phyloP scores from a whole-genome alignment of 1,284 basidiomycete genomes.

The Phylloboletellus chloephorus region DNA sequence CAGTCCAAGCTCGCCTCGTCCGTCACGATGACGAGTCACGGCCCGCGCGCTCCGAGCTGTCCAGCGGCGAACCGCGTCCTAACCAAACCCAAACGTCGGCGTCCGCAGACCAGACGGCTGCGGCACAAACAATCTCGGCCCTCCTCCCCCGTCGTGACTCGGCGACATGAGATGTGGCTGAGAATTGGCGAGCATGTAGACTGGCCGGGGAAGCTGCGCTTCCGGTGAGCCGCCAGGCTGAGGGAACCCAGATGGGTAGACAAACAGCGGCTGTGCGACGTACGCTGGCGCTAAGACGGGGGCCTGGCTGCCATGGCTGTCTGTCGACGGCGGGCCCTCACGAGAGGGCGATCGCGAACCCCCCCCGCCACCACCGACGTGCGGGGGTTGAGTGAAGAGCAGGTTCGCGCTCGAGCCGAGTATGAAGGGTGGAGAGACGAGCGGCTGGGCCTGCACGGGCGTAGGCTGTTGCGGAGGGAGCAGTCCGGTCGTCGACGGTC shows the following conservation, averaged over 20 bases:
- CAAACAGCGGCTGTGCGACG: constrained; percentile 31
- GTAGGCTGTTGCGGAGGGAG: constrained; percentile 19
- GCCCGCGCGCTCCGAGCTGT: too few relatives aligned
- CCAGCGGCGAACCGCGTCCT: too few relatives aligned
- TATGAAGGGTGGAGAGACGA: constrained; percentile 26
- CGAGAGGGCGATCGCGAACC: constrained; percentile 28
- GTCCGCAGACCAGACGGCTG: constrained; percentile 27
- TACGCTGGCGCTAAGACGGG: constrained; percentile 29
- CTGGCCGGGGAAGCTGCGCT: constrained; percentile 22
- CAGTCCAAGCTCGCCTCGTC: too few relatives aligned
- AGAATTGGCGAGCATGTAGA: constrained; percentile 30
- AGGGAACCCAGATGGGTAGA: constrained; percentile 30
- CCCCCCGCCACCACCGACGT: constrained; percentile 14
- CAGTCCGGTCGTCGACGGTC: constrained; percentile 32
- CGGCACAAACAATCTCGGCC: constrained; percentile 22
- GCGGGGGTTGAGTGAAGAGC: constrained; percentile 23
- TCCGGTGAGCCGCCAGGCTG: constrained; percentile 27
- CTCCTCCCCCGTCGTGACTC: constrained; percentile 19
- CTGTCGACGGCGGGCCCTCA: constrained; percentile 26
- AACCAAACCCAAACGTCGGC: constrained; percentile 26
- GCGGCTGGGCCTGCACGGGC: constrained; percentile 5
- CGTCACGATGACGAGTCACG: too few relatives aligned
- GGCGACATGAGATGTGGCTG: constrained; percentile 23
- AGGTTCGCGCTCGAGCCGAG: constrained; percentile 31
- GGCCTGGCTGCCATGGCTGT: constrained; percentile 30